These are phyloP conservation scores for Cladophialophora chaetospira DNA, from an alignment of 2,329 filamentous ascomycete species.

Conservation along the genomic window DNA sequence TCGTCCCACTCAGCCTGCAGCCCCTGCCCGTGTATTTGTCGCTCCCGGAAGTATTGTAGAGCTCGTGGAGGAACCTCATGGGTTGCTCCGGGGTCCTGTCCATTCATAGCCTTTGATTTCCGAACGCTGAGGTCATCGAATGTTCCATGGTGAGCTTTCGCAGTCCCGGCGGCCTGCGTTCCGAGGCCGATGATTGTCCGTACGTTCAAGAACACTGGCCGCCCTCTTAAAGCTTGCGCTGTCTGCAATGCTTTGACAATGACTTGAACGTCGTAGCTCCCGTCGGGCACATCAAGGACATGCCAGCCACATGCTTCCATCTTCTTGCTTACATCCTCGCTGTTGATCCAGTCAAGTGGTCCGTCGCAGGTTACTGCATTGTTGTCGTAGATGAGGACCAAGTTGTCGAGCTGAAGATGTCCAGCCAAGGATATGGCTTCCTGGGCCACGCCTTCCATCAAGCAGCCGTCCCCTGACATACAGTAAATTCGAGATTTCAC, in stretches of 20 bases:
- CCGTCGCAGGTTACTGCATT: conserved; percentile 64
- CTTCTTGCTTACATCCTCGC: conserved; percentile 60
- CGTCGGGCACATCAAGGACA: conserved; percentile 57
- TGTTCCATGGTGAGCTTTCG: conserved; percentile 30
- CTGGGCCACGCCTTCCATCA: conserved; percentile 60
- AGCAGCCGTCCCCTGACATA: conserved; percentile 60
- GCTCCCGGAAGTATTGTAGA: neutral
- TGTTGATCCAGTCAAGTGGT: conserved; percentile 56
- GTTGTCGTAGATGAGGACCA: conserved; percentile 62
- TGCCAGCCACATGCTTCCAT: conserved; percentile 60
- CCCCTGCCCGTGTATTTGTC: neutral
- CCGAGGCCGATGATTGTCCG: conserved; percentile 59
- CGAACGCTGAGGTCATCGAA: conserved; percentile 15
- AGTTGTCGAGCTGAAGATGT: conserved; percentile 58
- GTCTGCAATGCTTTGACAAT: conserved; percentile 51
- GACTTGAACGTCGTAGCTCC: conserved; percentile 52
- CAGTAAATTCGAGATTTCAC: conserved; percentile 56
- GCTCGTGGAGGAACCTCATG: neutral
- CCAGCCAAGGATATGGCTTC: conserved; percentile 61
- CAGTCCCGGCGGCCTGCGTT: conserved; percentile 44
- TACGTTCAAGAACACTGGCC: conserved; percentile 62
- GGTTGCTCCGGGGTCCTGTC: neutral
- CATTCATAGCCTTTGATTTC: neutral
- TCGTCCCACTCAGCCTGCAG: neutral
- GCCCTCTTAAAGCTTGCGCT: conserved; percentile 48